phyloP scores from a whole-genome alignment of 345 rosid species.

The Salix caprea region DNA sequence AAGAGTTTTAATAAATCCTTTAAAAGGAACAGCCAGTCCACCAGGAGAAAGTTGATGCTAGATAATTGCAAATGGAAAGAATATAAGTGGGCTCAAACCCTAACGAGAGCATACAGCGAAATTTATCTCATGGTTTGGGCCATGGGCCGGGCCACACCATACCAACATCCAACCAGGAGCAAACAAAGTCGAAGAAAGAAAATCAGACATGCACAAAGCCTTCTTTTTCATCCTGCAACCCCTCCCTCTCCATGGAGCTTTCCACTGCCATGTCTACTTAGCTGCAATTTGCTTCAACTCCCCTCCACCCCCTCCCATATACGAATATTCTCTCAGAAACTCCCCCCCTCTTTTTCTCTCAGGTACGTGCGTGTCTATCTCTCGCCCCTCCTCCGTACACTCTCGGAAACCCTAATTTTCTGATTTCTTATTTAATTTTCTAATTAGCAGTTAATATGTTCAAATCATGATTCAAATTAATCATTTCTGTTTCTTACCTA shows the following conservation, averaged over 20 bases:
- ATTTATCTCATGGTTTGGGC: no score
- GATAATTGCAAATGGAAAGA: no score
- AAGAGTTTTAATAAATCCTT: no score
- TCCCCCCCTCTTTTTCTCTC: background rate
- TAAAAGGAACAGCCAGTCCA: no score
- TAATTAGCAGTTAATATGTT: background rate
- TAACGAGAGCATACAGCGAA: no score
- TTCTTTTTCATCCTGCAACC: no score
- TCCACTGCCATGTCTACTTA: background rate
- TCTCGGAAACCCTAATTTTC: background rate
- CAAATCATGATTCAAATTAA: background rate
- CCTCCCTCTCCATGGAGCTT: background rate
- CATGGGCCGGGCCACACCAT: background rate
- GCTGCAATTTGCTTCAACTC: background rate
- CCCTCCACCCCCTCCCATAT: background rate
- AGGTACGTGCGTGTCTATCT: background rate
- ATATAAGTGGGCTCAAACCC: no score
- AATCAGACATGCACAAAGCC: background rate
- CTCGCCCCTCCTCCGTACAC: background rate
- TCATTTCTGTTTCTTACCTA: background rate
- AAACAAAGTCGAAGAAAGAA: background rate
- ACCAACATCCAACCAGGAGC: background rate
- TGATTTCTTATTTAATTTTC: background rate
- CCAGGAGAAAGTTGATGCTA: no score
- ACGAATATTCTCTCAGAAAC: background rate